Evolutionary conservation across 2,329 filamentous ascomycete species (phyloP), one percentile per base, ranked within the genome.

Genomic region (Camptophora hylomeconis): DNA sequence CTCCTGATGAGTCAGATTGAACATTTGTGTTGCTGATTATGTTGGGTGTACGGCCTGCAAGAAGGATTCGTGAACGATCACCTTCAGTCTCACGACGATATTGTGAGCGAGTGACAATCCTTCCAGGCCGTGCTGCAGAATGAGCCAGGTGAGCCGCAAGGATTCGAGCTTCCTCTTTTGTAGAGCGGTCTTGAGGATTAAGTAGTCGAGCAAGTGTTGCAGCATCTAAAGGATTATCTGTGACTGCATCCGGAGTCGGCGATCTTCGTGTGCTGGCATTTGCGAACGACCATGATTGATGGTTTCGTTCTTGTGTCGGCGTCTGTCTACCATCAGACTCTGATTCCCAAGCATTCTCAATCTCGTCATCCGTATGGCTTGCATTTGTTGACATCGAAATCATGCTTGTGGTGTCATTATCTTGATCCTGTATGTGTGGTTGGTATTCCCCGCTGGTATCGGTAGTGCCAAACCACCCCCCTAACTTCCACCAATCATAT

Each of bases 401-500:
- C 19, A 92, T 64, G 46, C 86, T 94, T 1, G 83, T 92, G 6
- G 69, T 70, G 47, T 92, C 82, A 47, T 77, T 74, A 24, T 76
- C 65, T 7, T 72, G 61, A 3, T 71, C 64, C 4, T 58, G 49
- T 7, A 61, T 52, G 2, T 52, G 45, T 1, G 75, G 75, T 17
- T 62, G 52, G 50, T 86, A 95, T 38, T 87, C 79, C 16, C 80
- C 80, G 46, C 81, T 93, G 4, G 65, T 64, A 49, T 95, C 87
- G 17, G 75, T 64, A 10, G 76, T 75, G 1, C 87, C 86, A 75
- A 83, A 94, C 59, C 80, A 80, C 5, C 81, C 83, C 12, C 82
- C 83, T 30, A 66, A 63, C 29, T 79, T 73, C 80, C 83, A 95
- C 71, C 86, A 89, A 17, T 64, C 63, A 50, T 94, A 95, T 2